Conservation (phyloP, 306 rosid genomes). For the Cucurbita moschata region DNA sequence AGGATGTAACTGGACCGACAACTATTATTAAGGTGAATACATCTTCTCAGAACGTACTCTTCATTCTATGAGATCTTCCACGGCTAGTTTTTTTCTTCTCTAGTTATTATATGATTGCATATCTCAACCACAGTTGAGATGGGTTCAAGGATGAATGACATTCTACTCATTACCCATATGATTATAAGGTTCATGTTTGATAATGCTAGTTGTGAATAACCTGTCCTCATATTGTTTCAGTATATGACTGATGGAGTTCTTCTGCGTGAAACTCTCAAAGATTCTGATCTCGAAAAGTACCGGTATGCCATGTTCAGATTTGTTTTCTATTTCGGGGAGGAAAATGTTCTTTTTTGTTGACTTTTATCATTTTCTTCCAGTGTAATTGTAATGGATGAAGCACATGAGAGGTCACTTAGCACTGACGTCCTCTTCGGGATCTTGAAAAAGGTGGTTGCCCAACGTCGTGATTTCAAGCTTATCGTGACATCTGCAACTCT, state of each 20-base stretch:
- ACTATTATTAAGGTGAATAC: slow-evolving; percentile 67
- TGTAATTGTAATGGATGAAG: slow-evolving; percentile 96
- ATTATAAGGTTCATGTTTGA: background rate
- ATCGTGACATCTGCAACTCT: slow-evolving; percentile 95
- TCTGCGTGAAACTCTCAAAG: slow-evolving; percentile 91
- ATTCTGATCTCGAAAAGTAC: slow-evolving; percentile 89
- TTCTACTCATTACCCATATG: background rate
- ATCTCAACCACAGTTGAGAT: background rate
- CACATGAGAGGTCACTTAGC: slow-evolving; percentile 88
- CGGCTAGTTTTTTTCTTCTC: background rate
- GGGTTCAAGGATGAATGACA: background rate
- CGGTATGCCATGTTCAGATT: slow-evolving; percentile 37
- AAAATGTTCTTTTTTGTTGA: background rate
- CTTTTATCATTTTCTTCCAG: slow-evolving; percentile 27
- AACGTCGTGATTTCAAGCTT: slow-evolving; percentile 88
- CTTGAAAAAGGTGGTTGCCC: slow-evolving; percentile 88
- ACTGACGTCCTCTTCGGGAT: slow-evolving; percentile 95
- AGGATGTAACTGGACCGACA: slow-evolving; percentile 87
- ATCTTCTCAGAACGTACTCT: background rate
- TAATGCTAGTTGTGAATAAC: background rate
- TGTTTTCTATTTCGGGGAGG: background rate
- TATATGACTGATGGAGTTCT: slow-evolving; percentile 99
- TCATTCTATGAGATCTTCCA: background rate
- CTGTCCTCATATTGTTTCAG: slow-evolving; percentile 16
- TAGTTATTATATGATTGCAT: background rate